Base-by-base conservation (phyloP, 768 basidiomycete species). In the Suillus subalutaceus region DNA sequence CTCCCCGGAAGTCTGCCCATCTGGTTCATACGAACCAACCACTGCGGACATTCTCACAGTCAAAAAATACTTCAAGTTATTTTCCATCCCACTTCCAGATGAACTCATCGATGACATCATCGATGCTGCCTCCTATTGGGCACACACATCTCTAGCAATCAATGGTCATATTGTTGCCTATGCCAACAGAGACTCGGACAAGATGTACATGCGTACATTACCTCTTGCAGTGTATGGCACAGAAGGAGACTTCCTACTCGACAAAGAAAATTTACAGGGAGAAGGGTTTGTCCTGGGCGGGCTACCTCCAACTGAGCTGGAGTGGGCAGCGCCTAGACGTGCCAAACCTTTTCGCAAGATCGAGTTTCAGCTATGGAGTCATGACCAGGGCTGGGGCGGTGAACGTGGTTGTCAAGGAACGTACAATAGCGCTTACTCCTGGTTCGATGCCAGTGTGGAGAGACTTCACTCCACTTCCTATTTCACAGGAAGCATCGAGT, bases 101-200 rank as follows among this genome's bases (percentile, higher is more conserved):
- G 55, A 56, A 38, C 44, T 63, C 35, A n/a, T 63, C 1, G 65
- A 64, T 8, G 60, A 63, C 18, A 58, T 69, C 16, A 23, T 55
- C 20, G 62, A 4, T 76, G 82, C n/a, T 81, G 81, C 10, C 76
- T 84, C 72, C 32, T 63, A 63, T 38, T 57, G 50, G 50, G 44
- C 62, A 32, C 62, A 57, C 50, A 56, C 32, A 12, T 64, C 63
- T n/a, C 4, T 63, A 30, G 37, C 62, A 13, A 16, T 63, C 3
- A 16, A 48, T n/a, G 15, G 62, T 6, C 12, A 10, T 7, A 3
- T 3, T 56, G 30, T 55, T 18, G 30, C 9, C 30, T 2, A 2
- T 55, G 53, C 30, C 4, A 15, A 26, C 15, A 9, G 12, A n/a
- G 55, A 26, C 26, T 26, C 26, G 26, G 26, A 56, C 20, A n/a